Percentiles rank a stretch among this genome's conserved stretches.
Evolutionary conservation across 345 rosid species (phyloP).

Genomic region (Melastoma malabathricum): DNA sequence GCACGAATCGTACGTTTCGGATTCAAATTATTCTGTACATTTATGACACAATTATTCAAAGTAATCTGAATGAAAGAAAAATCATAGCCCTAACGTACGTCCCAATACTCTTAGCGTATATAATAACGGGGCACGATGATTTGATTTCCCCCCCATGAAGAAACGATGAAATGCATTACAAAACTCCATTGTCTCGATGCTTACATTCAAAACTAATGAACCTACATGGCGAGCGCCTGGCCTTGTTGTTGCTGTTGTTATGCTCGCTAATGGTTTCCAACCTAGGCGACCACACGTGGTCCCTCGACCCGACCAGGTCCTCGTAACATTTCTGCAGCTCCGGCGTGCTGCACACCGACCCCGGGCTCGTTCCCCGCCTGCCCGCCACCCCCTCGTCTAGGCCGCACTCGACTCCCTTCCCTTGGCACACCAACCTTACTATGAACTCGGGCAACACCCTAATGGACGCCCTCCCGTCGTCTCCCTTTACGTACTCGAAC

Average conservation of each 20-base stretch:
- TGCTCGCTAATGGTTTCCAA: conserved; percentile 33
- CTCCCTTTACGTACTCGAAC: conserved; percentile 34
- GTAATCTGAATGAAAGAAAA: too few species aligned
- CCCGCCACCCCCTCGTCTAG: background rate
- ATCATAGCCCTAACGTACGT: too few species aligned
- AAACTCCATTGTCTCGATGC: conserved; percentile 11
- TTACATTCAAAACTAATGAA: conserved; percentile 26
- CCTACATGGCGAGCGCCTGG: conserved; percentile 31
- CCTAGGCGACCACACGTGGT: conserved; percentile 36
- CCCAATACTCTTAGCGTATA: too few species aligned
- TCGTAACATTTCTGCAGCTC: conserved; percentile 34
- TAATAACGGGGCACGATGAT: too few species aligned
- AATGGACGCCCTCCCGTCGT: conserved; percentile 38
- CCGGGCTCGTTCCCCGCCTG: conserved; percentile 3
- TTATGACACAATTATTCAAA: too few species aligned
- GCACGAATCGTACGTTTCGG: too few species aligned
- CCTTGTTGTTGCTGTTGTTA: conserved; percentile 4
- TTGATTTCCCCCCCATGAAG: too few species aligned
- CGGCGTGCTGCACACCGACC: conserved; percentile 30
- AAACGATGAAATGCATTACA: too few species aligned
- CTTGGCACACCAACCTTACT: conserved; percentile 21
- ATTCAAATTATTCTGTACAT: too few species aligned
- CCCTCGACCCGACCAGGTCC: conserved; percentile 25
- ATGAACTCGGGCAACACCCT: conserved; percentile 49
- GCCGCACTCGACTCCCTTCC: background rate